Percentiles rank a stretch among this genome's conserved stretches.
Evolutionary conservation across 2,329 filamentous ascomycete species (phyloP).

Genomic region (Didymellaceae sp.): DNA sequence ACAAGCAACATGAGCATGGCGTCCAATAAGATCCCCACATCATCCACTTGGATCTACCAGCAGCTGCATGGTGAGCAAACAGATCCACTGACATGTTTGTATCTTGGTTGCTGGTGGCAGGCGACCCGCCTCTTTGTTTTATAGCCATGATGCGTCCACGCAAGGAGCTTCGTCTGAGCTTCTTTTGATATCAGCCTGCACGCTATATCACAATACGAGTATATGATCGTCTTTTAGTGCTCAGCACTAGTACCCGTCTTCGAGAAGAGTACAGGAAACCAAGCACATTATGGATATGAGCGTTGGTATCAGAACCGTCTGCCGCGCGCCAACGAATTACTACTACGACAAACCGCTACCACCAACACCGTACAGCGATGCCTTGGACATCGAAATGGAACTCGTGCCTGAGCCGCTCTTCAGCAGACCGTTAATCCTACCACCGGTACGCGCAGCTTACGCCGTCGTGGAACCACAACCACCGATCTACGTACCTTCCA

Average conservation of each 20-base stretch:
- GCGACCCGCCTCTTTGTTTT: conserved; percentile 30
- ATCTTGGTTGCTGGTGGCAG: conserved; percentile 25
- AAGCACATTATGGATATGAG: conserved; percentile 1
- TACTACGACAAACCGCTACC: conserved; percentile 24
- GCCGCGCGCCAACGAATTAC: conserved; percentile 7
- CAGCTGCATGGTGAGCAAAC: conserved; percentile 24
- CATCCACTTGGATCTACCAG: conserved; percentile 19
- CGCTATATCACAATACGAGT: conserved; percentile 13
- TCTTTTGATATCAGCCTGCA: conserved; percentile 20
- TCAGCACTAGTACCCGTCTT: not conserved
- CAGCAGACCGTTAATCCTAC: conserved; percentile 27
- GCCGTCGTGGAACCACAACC: conserved; percentile 30
- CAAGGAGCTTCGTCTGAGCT: conserved; percentile 19
- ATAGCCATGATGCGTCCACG: conserved; percentile 26
- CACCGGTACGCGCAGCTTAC: conserved; percentile 27
- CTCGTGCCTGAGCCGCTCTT: conserved; percentile 38
- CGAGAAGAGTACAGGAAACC: conserved; percentile 5
- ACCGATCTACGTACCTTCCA: conserved; percentile 21
- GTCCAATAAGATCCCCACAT: conserved; percentile 25
- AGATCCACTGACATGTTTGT: conserved; percentile 23
- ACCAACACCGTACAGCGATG: conserved; percentile 8
- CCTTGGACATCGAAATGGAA: conserved; percentile 20
- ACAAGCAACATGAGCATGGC: conserved; percentile 15
- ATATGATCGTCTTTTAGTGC: conserved; percentile 4
- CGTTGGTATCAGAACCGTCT: conserved; percentile 9